Conservation (phyloP, 164 flowering plant species). For the Cinnamomum micranthum region DNA sequence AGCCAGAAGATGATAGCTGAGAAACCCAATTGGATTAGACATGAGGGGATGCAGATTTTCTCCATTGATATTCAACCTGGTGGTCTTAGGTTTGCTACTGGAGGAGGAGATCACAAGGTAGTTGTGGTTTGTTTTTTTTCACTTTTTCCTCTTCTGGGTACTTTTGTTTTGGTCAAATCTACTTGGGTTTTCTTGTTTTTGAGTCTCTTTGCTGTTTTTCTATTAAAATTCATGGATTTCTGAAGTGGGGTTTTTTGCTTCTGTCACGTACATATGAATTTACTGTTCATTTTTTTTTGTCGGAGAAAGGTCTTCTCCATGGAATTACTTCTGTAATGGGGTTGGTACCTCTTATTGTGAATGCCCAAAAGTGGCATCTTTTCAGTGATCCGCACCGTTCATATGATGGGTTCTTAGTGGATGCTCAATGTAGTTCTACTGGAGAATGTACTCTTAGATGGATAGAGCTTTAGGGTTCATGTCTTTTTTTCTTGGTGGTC, state of each 20-base stretch:
- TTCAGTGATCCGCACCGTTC: neutral
- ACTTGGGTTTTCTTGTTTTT: conserved; percentile 4
- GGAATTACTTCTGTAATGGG: neutral
- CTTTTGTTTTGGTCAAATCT: conserved; percentile 1
- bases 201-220: neutral
- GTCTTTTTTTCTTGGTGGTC: no score
- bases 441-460: no score
- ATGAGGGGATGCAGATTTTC: conserved; percentile 90
- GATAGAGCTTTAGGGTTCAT: no score
- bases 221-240: neutral
- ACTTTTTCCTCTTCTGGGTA: conserved; percentile 9
- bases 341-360: neutral
- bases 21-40: conserved; percentile 82
- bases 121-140: neutral
- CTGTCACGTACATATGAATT: neutral
- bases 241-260: neutral
- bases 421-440: neutral
- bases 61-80: conserved; percentile 93
- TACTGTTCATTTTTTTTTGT: neutral
- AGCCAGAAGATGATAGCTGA: conserved; percentile 30
- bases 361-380: neutral
- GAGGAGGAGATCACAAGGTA: conserved; percentile 99
- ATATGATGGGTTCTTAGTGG: neutral
- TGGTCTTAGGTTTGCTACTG: conserved; percentile 89
- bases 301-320: neutral